Evolutionary conservation across 768 basidiomycete genomes (phyloP).

Genomic region (Lentinus brumalis): DNA sequence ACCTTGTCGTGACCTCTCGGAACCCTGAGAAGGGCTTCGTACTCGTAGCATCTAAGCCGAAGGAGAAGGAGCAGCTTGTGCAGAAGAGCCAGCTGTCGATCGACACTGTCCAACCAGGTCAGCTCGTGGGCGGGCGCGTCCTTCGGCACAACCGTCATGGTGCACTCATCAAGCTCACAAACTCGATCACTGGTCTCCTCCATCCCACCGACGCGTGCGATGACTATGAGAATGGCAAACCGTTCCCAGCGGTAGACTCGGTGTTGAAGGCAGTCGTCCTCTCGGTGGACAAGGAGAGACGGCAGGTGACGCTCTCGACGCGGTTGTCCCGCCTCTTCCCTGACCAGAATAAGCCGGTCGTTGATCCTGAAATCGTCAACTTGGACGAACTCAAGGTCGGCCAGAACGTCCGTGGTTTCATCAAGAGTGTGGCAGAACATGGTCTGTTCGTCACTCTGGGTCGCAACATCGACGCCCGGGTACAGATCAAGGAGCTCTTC

Average conservation of each 20-base stretch:
- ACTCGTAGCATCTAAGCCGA: constrained; percentile 76
- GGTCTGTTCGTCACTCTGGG: constrained; percentile 90
- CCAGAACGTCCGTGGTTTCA: constrained; percentile 79
- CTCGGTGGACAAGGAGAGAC: constrained; percentile 62
- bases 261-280: constrained; percentile 74
- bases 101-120: constrained; percentile 69
- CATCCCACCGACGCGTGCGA: constrained; percentile 84
- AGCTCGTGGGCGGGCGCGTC: constrained; percentile 80
- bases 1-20: constrained; percentile 87
- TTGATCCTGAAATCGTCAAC: constrained; percentile 69
- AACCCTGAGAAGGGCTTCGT: constrained; percentile 86
- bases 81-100: constrained; percentile 58
- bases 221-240: constrained; percentile 62
- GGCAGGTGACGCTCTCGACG: constrained; percentile 78
- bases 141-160: constrained; percentile 72
- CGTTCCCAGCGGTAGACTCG: constrained; percentile 64
- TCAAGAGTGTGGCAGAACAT: constrained; percentile 84
- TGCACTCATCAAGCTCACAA: constrained; percentile 73
- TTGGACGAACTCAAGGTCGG: constrained; percentile 70
- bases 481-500: constrained; percentile 93
- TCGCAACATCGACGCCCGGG: constrained; percentile 81
- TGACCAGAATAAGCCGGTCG: constrained; percentile 47
- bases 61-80: constrained; percentile 49
- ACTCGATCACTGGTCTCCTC: constrained; percentile 71
- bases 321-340: constrained; percentile 71